Evolutionary conservation across 257 asterid genomes (phyloP), one percentile per base, ranked within the genome.

Genomic region (Petunia axillaris): DNA sequence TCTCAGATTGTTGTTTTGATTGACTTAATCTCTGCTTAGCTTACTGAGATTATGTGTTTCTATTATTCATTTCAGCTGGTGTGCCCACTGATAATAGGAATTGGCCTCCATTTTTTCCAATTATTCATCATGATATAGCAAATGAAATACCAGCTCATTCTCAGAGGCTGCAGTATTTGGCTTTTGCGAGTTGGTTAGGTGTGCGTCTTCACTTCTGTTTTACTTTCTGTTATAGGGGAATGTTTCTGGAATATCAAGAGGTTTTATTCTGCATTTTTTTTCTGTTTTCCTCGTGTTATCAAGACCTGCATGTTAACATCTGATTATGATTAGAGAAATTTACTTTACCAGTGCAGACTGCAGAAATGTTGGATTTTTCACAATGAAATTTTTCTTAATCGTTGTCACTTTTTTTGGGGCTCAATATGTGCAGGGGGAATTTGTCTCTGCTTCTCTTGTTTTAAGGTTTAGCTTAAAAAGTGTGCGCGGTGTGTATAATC

Each of bases 121-220:
- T 90, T 53, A 90, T 89, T 78, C 91, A 89, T 78, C 91, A 91
- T 79, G 93, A 90, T 80, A 89, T 90, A 86, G 88, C 94, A 78
- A 90, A 87, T 67, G 94, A 90, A 80, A 90, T 90, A 73, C 94
- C 94, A 75, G 88, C 85, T 71, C 87, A 86, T 77, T 90, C 92
- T 82, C 94, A 87, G 87, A 86, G 85, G 88, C 82, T 90, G 89
- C 94, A 90, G 86, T 90, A 90, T 84, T 86, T 90, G 87, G 94
- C 94, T 52, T 91, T 91, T 81, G 91, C 93, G n/a, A 89, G 91
- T 80, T 89, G 93, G 95, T 85, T 89, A 84, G 95, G 93, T 91
- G 64, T 39, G 92, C 81, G 62, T 57, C 53, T 67, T 8, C 25
- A n/a, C 40, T 67, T 77, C 55, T 57, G 35, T 25, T 38, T 66